phyloP scores from a whole-genome alignment of 2,329 filamentous ascomycete genomes.

The Diaporthe citriasiana region DNA sequence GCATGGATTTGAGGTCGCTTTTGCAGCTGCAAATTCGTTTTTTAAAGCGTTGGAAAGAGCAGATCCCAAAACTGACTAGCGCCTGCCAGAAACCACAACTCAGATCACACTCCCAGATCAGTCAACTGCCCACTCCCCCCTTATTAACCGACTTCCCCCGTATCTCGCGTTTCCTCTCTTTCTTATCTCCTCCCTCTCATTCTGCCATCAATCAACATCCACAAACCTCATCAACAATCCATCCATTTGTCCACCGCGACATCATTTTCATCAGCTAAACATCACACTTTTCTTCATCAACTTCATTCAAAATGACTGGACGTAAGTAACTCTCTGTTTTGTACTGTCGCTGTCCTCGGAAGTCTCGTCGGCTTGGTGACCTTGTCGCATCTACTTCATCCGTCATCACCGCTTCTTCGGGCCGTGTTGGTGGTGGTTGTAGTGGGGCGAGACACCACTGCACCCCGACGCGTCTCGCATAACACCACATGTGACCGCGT shows the following conservation, averaged over 20 bases:
- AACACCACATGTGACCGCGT: constrained; percentile 41
- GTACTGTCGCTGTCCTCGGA: constrained; percentile 30
- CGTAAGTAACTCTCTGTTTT: constrained; percentile 45
- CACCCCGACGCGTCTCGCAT: constrained; percentile 50
- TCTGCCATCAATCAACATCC: constrained; percentile 51
- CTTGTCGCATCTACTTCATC: constrained; percentile 32
- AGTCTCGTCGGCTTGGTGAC: constrained; percentile 22
- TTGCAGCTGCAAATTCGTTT: constrained; percentile 38
- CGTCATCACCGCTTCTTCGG: constrained; percentile 44
- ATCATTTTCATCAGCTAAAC: constrained; percentile 49
- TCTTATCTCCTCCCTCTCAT: constrained; percentile 39
- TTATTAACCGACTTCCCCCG: constrained; percentile 38
- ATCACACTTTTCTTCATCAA: constrained; percentile 43
- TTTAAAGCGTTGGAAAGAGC: constrained; percentile 37
- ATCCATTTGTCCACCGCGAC: constrained; percentile 51
- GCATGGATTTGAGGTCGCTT: constrained; percentile 18
- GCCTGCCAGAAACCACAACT: constrained; percentile 40
- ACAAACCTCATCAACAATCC: constrained; percentile 48
- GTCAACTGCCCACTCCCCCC: constrained; percentile 14
- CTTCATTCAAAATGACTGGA: constrained; percentile 75
- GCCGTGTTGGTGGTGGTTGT: constrained; percentile 48
- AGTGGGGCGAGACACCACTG: constrained; percentile 45
- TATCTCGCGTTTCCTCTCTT: constrained; percentile 31
- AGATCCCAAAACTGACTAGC: constrained; percentile 44
- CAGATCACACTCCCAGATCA: constrained; percentile 34